Evolutionary conservation across 1,139 yeast genomes (phyloP), one percentile per base, ranked within the genome.

Genomic region (Yamadazyma sp.): DNA sequence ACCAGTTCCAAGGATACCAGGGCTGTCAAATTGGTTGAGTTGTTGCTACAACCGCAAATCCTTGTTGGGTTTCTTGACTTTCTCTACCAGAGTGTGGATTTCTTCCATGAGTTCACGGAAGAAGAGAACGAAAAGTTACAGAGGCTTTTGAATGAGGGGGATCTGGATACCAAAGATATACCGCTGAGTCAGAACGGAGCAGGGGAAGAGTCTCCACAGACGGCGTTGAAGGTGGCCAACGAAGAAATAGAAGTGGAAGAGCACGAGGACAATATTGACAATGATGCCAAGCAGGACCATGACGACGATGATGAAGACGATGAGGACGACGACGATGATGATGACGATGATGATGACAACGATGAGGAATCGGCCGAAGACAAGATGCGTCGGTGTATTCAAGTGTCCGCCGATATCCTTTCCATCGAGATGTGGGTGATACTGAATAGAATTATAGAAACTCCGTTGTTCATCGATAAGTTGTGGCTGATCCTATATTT

Each of bases 11-110:
- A 68, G 44, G 74, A 70, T 41, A 58, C 67, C 10, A 58, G 72
- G 26, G 72, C 72, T 4, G 64, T 64, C 31, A 71, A 70, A 46
- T 56, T 73, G 32, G 45, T 73, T 33, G 78, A 73, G 44, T 51
- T 73, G 24, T 54, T 73, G 30, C 58, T 71, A 37, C 77, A 72
- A 46, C 77, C 77, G 15, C 77, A 72, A 43, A 62, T 73, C 16
- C 55, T 73, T 37, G 59, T 56, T 37, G 77, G 76, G 3, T 60
- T 72, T 25, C 53, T 68, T 30, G 74, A 69, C 34, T 59, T 61
- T 45, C 46, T 68, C 6, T 64, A 57, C 23, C 43, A 49, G 17
- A 67, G 76, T 48, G 76, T 72, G 18, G 69, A 61, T 22, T 69
- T 64, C 43, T 72, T 66, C 47, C 56, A 69, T 37, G 57, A 59